These are phyloP conservation scores for Rhizopogon roseolus DNA, from an alignment of 768 basidiomycete species.

Conservation along the genomic window DNA sequence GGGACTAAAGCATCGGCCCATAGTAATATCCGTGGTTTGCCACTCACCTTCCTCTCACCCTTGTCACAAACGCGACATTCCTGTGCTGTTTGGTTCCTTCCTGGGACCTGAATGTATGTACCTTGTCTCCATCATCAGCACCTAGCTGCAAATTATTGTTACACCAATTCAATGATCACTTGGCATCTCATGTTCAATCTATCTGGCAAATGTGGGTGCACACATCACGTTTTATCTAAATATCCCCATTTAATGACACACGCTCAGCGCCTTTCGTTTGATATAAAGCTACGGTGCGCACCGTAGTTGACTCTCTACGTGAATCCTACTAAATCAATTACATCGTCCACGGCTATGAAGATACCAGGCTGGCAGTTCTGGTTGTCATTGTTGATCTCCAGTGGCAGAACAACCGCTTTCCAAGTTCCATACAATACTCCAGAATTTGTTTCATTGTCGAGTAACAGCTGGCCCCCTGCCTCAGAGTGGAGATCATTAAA, in stretches of 20 bases:
- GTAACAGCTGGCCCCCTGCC: slow-evolving; percentile 6
- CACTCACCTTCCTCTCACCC: background rate
- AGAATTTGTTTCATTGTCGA: background rate
- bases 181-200: background rate
- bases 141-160: background rate
- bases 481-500: slow-evolving; percentile 10
- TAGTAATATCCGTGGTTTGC: background rate
- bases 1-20: background rate
- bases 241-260: background rate
- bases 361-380: background rate
- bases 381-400: background rate
- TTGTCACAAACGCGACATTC: background rate
- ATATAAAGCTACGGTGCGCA: background rate
- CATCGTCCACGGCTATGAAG: background rate
- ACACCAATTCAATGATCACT: background rate
- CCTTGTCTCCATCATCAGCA: background rate
- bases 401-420: background rate
- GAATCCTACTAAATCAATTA: background rate
- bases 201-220: background rate
- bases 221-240: background rate
- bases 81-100: background rate
- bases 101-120: background rate
- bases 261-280: background rate
- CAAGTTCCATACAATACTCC: background rate
- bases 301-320: background rate